A percentile compares a stretch with the other conserved stretches of the same genome.
Evolutionary conservation across 192 early-diverging fungal species (phyloP).

Genomic region (Gryganskiella cystojenkinii): DNA sequence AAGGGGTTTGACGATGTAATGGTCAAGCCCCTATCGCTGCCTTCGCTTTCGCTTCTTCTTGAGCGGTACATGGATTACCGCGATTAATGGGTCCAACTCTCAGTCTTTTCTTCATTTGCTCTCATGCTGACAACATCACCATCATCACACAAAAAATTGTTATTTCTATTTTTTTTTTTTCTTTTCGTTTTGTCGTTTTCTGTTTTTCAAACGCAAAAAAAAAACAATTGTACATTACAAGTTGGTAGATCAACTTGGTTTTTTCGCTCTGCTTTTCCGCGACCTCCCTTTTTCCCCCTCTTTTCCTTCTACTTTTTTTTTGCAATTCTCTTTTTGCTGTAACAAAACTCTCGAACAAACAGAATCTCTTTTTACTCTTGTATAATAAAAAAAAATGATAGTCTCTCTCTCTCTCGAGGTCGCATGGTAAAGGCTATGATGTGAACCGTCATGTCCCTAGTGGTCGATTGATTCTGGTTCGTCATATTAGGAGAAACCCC

Average conservation of each 20-base stretch:
- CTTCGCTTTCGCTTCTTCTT: constrained; percentile 34
- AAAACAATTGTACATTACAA: too few species aligned
- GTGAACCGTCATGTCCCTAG: too few species aligned
- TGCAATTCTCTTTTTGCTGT: neutral
- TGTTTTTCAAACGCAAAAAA: neutral
- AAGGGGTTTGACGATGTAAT: constrained; percentile 49
- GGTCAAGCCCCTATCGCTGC: constrained; percentile 50
- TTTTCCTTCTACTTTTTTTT: constrained; percentile 6
- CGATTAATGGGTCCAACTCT: neutral
- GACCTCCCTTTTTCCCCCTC: neutral
- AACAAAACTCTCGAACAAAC: neutral
- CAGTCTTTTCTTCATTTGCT: neutral
- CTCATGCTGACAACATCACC: neutral
- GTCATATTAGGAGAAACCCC: too few species aligned
- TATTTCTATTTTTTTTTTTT: neutral
- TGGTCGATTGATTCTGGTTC: too few species aligned
- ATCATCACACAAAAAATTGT: neutral
- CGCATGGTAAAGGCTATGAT: too few species aligned
- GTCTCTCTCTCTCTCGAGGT: too few species aligned
- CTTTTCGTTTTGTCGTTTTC: neutral
- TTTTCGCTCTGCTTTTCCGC: neutral
- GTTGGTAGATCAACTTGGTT: neutral
- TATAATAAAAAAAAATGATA: too few species aligned
- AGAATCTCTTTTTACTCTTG: too few species aligned
- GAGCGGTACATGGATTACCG: constrained; percentile 26